A percentile compares a stretch with the other conserved stretches of the same genome.
Evolutionary conservation across 116 monocot species (phyloP).

Genomic region (Dioscorea cayenensis): DNA sequence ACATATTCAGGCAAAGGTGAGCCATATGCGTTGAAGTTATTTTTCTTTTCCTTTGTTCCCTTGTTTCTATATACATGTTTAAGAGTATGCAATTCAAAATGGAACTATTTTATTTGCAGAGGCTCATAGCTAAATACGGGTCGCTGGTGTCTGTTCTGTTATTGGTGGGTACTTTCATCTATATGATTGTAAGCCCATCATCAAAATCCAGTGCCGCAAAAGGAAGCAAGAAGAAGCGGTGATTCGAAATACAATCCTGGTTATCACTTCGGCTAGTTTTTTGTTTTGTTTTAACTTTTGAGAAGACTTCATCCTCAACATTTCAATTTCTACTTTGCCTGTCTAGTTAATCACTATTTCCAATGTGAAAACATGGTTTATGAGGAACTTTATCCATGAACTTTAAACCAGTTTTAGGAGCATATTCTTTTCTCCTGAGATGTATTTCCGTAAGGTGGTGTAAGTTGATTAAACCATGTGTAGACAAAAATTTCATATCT

Average conservation of each 20-base stretch:
- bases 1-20: slow-evolving; percentile 53
- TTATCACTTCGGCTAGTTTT: not conserved
- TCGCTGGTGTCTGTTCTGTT: slow-evolving; percentile 61
- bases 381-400: too few relatives aligned
- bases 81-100: not conserved
- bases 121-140: slow-evolving; percentile 68
- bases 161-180: slow-evolving; percentile 56
- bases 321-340: too few relatives aligned
- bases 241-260: not conserved
- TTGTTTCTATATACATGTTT: not conserved
- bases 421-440: too few relatives aligned
- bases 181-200: slow-evolving; percentile 62
- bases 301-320: not conserved
- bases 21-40: not conserved
- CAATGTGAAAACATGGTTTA: too few relatives aligned
- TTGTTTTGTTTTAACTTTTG: not conserved
- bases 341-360: too few relatives aligned
- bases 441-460: too few relatives aligned
- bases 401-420: too few relatives aligned
- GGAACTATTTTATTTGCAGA: slow-evolving; percentile 39
- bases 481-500: too few relatives aligned
- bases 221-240: slow-evolving; percentile 83
- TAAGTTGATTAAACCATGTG: too few relatives aligned
- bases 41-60: not conserved
- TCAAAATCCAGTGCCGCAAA: slow-evolving; percentile 50